Evolutionary conservation across 1,139 yeast species (phyloP), one percentile per base, ranked within the genome.

Genomic region (Hemisphaericaspora subhashii): DNA sequence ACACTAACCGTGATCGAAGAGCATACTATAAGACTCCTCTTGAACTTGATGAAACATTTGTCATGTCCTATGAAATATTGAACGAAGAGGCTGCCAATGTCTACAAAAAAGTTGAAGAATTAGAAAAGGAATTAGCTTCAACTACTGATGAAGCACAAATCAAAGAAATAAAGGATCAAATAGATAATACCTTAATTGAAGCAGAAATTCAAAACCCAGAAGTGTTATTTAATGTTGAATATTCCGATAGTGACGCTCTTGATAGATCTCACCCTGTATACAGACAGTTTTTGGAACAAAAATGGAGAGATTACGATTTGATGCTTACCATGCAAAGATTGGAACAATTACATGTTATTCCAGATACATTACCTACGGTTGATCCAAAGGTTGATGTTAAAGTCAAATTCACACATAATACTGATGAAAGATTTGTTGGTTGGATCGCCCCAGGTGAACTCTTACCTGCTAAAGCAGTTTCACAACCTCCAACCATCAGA

Each of bases 361-460:
- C 98, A 21, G 98, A 92, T 58, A 89, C 98, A 2, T 60, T 92
- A 57, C 94, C 98, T 17, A 88, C 98, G 0, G 64, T 92, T 42
- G 81, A 76, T n/a, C 98, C 98, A 14, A 66, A 73, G 46, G 94
- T 80, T 12, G 87, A 86, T 38, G 88, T 92, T 8, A 70, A 77
- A 38, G 60, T 94, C 35, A 83, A 79, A 62, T 92, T 92, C 58
- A 83, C 85, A 32, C 86, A 86, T 47, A 80, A 80, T 36, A 72
- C 75, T 40, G 68, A 77, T 15, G 74, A 79, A 42, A 66, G 65
- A 36, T 69, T 71, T 38, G 46, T 55, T 31, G 74, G 71, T 46
- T 82, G 87, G 87, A 66, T 90, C 30, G 82, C 76, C 39, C 96
- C 97, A 10, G 98, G 98, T 35, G 69, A 72, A 28, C 52, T 79